These are phyloP conservation scores for Saturnispora halmiae DNA, from an alignment of 805 yeast species.

Conservation along the genomic window DNA sequence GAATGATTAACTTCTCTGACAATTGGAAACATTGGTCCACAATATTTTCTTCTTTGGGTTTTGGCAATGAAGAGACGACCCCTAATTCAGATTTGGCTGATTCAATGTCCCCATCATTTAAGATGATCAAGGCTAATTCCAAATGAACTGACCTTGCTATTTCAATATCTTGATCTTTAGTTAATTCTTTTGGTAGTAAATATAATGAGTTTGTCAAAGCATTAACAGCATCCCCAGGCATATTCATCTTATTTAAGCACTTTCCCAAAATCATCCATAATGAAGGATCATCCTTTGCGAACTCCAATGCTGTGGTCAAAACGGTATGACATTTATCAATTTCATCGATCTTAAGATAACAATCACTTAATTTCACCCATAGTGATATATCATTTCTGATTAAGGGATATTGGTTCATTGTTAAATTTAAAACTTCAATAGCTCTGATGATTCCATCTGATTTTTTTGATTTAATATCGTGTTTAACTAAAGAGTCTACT, in stretches of 20 bases:
- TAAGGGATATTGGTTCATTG: conserved; percentile 31
- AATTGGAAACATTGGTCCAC: conserved; percentile 40
- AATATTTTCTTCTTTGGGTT: conserved; percentile 24
- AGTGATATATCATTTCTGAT: conserved; percentile 32
- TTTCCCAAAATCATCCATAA: conserved; percentile 44
- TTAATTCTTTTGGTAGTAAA: conserved; percentile 31
- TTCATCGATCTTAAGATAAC: conserved; percentile 39
- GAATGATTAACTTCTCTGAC: conserved; percentile 28
- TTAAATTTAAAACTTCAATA: conserved; percentile 32
- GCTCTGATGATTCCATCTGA: conserved; percentile 21
- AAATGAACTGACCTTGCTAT: conserved; percentile 45
- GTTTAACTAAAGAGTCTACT: conserved; percentile 24
- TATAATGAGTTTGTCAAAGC: conserved; percentile 38
- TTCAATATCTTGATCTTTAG: conserved; percentile 31
- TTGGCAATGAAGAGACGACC: conserved; percentile 41
- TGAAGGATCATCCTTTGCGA: conserved; percentile 29
- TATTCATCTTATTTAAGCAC: conserved; percentile 35
- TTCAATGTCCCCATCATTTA: conserved; percentile 42
- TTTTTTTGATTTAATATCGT: conserved; percentile 1
- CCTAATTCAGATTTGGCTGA: conserved; percentile 41
- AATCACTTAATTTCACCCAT: conserved; percentile 44
- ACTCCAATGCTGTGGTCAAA: conserved; percentile 17
- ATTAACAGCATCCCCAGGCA: conserved; percentile 38
- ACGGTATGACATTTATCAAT: conserved; percentile 42
- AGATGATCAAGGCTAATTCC: conserved; percentile 47